Evolutionary conservation across 768 basidiomycete species (phyloP), one percentile per base, ranked within the genome.

Genomic region (Boletus tylopilopsis): DNA sequence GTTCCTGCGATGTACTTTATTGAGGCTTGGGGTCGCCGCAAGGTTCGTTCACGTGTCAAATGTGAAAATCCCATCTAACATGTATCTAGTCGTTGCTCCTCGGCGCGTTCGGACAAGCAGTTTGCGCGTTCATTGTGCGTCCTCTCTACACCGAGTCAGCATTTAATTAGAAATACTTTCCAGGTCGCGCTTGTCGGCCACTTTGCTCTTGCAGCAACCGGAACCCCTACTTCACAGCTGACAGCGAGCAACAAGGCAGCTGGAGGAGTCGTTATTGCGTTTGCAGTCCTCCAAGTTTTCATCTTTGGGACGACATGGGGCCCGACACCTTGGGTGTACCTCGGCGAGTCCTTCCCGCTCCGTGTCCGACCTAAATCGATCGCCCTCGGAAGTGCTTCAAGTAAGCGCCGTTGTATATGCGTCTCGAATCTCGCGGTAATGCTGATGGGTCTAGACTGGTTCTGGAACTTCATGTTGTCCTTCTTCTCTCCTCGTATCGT

Each of bases 341-440:
- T 87, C 27, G 85, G 85, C 44, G 87, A 90, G 72, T 84, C 81
- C 18, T 90, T 90, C 78, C 89, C 87, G 13, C 79, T 90, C 21
- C 82, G 87, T 40, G 84, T 91, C 38, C 78, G 87, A 49, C 78
- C 89, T 6, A 89, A 89, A 66, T 73, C 78, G 55, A 89, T 90
- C 60, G 87, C 87, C 0, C 72, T 89, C n/a, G 85, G 85, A 9
- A 84, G 82, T 35, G 77, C 77, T 0, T 71, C 76, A 23, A 79
- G 75, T 78, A 23, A 43, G 59, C 30, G 16, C 24, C 40, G 19
- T 45, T 48, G n/a, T 10, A 32, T 7, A n/a, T 22, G 16, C 42
- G 22, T 23, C 29, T 38, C 38, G 44, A 45, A 23, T 25, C 34
- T 23, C 16, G 19, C 42, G 4, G 33, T 25, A 25, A 21, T 27